phyloP scores from a whole-genome alignment of 169 alveolate genomes.

The Toxoplasma gondii region DNA sequence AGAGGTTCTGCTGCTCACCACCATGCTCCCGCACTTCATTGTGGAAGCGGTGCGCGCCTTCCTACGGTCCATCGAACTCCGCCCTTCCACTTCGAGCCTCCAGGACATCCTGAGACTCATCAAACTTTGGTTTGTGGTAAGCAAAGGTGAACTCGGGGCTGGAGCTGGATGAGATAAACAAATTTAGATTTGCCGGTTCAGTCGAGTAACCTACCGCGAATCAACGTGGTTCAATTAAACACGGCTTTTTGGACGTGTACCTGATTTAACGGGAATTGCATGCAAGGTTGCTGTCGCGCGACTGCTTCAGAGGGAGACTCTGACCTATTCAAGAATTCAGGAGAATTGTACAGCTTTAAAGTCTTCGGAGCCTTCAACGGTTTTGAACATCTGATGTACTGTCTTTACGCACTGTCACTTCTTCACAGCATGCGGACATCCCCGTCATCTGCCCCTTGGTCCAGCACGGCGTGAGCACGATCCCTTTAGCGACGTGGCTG shows the following conservation, averaged over 20 bases:
- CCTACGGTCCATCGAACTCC: conserved; percentile 79
- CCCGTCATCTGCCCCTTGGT: conserved; percentile 72
- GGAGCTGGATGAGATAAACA: too few relatives aligned
- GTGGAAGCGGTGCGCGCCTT: conserved; percentile 86
- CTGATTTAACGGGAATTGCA: too few relatives aligned
- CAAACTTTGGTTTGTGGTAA: conserved; percentile 79
- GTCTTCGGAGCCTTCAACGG: too few relatives aligned
- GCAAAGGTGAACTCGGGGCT: too few relatives aligned
- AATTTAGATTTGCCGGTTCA: too few relatives aligned
- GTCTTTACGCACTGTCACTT: neutral
- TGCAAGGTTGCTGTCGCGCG: too few relatives aligned
- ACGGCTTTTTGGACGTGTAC: neutral
- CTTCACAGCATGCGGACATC: conserved; percentile 37
- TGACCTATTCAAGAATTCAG: too few relatives aligned
- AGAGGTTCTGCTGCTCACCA: neutral
- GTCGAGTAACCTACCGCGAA: too few relatives aligned
- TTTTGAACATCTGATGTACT: neutral
- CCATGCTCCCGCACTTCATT: neutral
- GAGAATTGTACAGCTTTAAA: too few relatives aligned
- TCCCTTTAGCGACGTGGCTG: conserved; percentile 82
- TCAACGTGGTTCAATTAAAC: too few relatives aligned
- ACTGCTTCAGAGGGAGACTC: too few relatives aligned
- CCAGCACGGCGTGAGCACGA: conserved; percentile 75
- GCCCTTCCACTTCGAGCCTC: conserved; percentile 74
- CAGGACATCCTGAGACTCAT: conserved; percentile 86